A percentile compares a stretch with the other conserved stretches of the same genome.
These are phyloP conservation scores for Calonectria hawksworthii DNA, from an alignment of 2,329 filamentous ascomycete genomes.

Conservation along the genomic window DNA sequence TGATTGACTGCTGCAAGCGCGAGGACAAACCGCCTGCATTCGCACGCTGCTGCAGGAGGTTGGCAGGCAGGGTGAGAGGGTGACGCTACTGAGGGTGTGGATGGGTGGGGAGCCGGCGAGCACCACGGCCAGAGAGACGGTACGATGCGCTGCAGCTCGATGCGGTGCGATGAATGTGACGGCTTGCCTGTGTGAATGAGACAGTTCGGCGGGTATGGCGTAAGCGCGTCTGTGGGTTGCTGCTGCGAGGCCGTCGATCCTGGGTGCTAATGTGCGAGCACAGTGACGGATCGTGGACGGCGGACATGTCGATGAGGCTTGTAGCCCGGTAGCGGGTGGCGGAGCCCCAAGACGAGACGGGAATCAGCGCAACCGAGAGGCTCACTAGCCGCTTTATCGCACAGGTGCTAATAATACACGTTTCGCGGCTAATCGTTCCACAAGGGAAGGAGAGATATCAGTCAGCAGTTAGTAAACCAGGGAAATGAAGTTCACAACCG, in stretches of 20 bases:
- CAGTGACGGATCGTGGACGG: conserved; percentile 11
- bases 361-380: conserved; percentile 13
- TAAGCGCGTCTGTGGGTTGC: conserved; percentile 46
- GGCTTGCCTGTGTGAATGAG: background rate
- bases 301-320: conserved; percentile 7
- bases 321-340: conserved; percentile 19
- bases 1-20: conserved; percentile 32
- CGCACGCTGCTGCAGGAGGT: background rate
- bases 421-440: conserved; percentile 9
- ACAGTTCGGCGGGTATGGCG: conserved; percentile 41
- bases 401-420: conserved; percentile 20
- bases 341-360: conserved; percentile 13
- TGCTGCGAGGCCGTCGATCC: conserved; percentile 36
- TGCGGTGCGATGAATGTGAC: background rate
- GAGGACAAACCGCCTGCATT: conserved; percentile 13
- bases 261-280: conserved; percentile 29
- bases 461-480: conserved; percentile 3
- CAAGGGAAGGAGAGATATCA: background rate
- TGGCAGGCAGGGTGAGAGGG: background rate
- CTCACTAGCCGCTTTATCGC: conserved; percentile 6
- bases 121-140: background rate
- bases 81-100: conserved; percentile 4
- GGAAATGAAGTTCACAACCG: background rate
- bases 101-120: background rate
- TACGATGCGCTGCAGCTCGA: conserved; percentile 7